A percentile compares a stretch with the other conserved stretches of the same genome.
phyloP scores from a whole-genome alignment of 305 asterid species.

The Fraxinus greggii region DNA sequence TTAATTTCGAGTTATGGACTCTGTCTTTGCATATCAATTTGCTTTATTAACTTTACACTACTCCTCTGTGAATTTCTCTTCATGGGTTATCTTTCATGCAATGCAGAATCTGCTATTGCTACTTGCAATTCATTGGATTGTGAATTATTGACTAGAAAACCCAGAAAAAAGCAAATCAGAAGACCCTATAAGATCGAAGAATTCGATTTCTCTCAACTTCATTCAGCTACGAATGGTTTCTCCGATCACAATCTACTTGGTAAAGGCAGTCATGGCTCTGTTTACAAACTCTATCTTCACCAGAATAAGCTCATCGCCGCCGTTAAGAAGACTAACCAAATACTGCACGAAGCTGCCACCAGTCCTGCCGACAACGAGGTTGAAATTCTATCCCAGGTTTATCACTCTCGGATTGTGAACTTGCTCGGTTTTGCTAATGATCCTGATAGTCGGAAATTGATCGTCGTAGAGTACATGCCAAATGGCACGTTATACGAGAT shows the following conservation, averaged over 20 bases:
- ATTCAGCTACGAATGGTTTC: constrained; percentile 18
- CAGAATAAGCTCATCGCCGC: constrained; percentile 48
- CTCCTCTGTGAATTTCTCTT: neutral
- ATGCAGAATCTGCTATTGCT: constrained; percentile 64
- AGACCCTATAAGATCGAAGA: constrained; percentile 36
- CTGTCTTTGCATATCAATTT: constrained; percentile 14
- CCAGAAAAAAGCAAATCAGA: neutral
- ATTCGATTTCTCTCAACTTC: constrained; percentile 53
- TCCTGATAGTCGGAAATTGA: constrained; percentile 38
- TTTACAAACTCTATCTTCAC: constrained; percentile 55
- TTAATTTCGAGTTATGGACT: constrained; percentile 42
- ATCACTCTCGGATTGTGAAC: constrained; percentile 65
- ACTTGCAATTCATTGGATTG: constrained; percentile 62
- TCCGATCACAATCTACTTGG: constrained; percentile 71
- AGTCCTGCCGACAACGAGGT: constrained; percentile 62
- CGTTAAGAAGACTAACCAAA: constrained; percentile 49
- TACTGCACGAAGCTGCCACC: constrained; percentile 9
- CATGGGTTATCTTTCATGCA: constrained; percentile 79
- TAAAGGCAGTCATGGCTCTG: constrained; percentile 77
- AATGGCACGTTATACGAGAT: constrained; percentile 64
- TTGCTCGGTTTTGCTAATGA: constrained; percentile 59
- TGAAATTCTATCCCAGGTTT: constrained; percentile 61
- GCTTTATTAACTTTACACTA: neutral
- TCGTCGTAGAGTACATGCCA: constrained; percentile 85
- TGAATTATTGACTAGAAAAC: constrained; percentile 31